Evolutionary conservation across 2,329 filamentous ascomycete genomes (phyloP).

Genomic region (Talaromyces sp.): DNA sequence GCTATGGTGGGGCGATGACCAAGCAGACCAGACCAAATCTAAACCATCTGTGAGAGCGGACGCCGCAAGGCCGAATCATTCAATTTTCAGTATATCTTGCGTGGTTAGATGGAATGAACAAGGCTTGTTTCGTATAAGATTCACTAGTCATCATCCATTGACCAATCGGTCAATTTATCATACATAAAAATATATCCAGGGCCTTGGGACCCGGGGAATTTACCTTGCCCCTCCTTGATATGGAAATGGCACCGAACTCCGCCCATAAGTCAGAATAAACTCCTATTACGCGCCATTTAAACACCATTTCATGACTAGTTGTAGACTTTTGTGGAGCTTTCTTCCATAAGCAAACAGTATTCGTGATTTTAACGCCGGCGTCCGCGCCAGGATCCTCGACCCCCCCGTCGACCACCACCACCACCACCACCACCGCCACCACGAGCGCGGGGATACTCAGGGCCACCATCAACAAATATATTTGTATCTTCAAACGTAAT

Average conservation of each 20-base stretch:
- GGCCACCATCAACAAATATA: conserved; percentile 67
- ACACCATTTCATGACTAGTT: background rate
- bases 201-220: background rate
- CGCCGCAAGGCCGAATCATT: background rate
- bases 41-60: background rate
- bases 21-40: background rate
- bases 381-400: conserved; percentile 27
- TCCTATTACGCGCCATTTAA: background rate
- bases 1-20: background rate
- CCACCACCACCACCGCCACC: conserved; percentile 41
- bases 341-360: background rate
- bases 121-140: background rate
- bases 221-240: background rate
- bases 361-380: conserved; percentile 13
- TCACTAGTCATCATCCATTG: background rate
- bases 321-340: background rate
- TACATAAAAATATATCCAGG: background rate
- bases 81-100: too few relatives aligned
- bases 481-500: conserved; percentile 70
- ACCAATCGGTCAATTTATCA: background rate
- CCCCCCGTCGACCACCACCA: conserved; percentile 32
- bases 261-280: background rate
- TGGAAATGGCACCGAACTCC: background rate
- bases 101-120: background rate
- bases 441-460: conserved; percentile 50